Base-by-base conservation (phyloP, 108 stramenopile species). In the Craspedostauros australis region DNA sequence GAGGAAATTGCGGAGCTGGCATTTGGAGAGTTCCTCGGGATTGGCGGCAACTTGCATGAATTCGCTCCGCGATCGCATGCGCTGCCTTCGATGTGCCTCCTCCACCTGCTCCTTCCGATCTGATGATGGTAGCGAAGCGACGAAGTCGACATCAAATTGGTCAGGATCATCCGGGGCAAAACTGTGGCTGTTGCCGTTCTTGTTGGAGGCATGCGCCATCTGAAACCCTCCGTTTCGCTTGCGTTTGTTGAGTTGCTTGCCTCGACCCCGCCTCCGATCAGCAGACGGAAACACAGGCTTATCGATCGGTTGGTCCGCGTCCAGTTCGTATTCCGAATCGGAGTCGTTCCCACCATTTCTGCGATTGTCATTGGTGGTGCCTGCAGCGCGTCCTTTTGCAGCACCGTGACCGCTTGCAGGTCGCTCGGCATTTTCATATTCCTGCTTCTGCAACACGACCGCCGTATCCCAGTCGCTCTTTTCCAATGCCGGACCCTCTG, bases 41-140 rank as follows among this genome's bases (percentile, higher is more conserved):
- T 96, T 67, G 28, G 82, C 86, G 1, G 98, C 96, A 1, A 90
- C 95, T 1, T 78, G 74, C 68, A 99, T 95, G 50, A 86, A 97
- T 67, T 93, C 92, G 18, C 73, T 57, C 2, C 98, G 86, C 37
- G 77, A 78, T 37, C 79, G 66, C 51, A 95, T 68, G 26, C 96
- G 79, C 38, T 95, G 90, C 8, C 76, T 54, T 16, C 75, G 72
- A 36, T 74, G 71, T 7, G 82, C 84, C 12, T 70, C 48, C 55
- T 91, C 95, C 46, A 95, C 68, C 40, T 80, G 64, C 29, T 81
- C 85, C 28, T 84, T 88, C 20, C 95, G 84, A 33, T 77, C 37
- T 3, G 60, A 59, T 15, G 78, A 44, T 8, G 95, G 91, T 1
- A 98, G 69, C 5, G 81, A 62, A 0, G 79, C 70, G 1, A 98